Evolutionary conservation across 179 eudicot species (phyloP).

Genomic region (Amaranthus tricolor): DNA sequence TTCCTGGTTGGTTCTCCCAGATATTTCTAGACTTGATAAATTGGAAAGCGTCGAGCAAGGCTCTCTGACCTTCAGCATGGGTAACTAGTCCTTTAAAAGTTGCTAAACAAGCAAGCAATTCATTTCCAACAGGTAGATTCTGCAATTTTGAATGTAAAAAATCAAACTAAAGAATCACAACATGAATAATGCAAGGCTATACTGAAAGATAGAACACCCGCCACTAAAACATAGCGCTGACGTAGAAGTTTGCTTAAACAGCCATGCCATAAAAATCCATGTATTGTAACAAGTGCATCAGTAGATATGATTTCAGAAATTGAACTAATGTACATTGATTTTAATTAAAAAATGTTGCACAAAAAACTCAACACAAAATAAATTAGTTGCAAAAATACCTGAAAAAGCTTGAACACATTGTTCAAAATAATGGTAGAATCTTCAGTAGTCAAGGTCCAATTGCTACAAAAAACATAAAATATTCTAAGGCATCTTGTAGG

Average conservation of each 20-base stretch:
- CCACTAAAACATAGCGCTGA: not conserved
- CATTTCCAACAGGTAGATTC: slow-evolving; percentile 84
- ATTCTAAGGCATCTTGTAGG: not conserved
- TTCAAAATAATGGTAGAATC: slow-evolving; percentile 52
- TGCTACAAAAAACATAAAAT: slow-evolving; percentile 38
- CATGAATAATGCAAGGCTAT: slow-evolving; percentile 12
- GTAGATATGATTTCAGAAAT: not conserved
- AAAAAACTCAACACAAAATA: not conserved
- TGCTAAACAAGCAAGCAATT: slow-evolving; percentile 69
- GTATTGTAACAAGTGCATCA: not conserved
- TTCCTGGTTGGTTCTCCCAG: slow-evolving; percentile 43
- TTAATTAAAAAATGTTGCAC: not conserved
- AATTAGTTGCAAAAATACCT: slow-evolving; percentile 40
- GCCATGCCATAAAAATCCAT: not conserved
- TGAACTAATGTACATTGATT: not conserved
- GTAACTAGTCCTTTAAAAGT: slow-evolving; percentile 63
- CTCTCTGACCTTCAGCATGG: slow-evolving; percentile 56
- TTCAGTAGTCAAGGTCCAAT: slow-evolving; percentile 44
- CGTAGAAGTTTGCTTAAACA: not conserved
- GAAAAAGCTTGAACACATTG: slow-evolving; percentile 57
- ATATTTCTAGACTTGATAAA: slow-evolving; percentile 36
- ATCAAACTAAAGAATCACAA: not conserved
- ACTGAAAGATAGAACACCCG: not conserved
- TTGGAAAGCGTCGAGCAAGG: slow-evolving; percentile 48
- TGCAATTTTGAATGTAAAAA: slow-evolving; percentile 29